A percentile compares a stretch with the other conserved stretches of the same genome.
Conservation (phyloP, 352 stramenopile species). For the Pythium brachiatum region DNA sequence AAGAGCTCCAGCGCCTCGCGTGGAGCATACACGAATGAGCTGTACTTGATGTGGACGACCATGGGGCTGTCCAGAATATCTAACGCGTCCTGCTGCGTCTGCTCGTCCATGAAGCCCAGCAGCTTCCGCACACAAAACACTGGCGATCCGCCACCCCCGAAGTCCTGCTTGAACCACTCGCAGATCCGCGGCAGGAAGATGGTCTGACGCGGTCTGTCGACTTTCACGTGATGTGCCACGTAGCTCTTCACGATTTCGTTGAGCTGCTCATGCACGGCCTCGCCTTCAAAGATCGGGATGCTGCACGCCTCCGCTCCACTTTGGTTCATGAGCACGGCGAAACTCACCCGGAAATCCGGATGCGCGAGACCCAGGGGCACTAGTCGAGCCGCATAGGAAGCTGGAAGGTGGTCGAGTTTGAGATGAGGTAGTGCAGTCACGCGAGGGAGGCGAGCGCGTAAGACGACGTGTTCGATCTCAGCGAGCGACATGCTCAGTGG, state of each 20-base stretch:
- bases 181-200: slow-evolving; percentile 64
- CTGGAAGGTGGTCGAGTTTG: slow-evolving; percentile 11
- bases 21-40: slow-evolving; percentile 49
- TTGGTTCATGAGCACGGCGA: slow-evolving; percentile 70
- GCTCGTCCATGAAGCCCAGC: slow-evolving; percentile 58
- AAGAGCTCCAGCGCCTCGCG: slow-evolving; percentile 21
- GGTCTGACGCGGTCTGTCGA: slow-evolving; percentile 25
- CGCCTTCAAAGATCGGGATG: slow-evolving; percentile 30
- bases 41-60: slow-evolving; percentile 54
- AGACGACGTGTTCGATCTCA: slow-evolving; percentile 74
- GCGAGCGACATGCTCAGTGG: slow-evolving; percentile 53
- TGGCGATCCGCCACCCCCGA: slow-evolving; percentile 36
- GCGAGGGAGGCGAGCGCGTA: slow-evolving; percentile 52
- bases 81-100: slow-evolving; percentile 44
- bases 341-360: slow-evolving; percentile 75
- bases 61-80: slow-evolving; percentile 40
- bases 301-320: background rate
- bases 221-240: slow-evolving; percentile 32
- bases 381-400: slow-evolving; percentile 11
- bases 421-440: slow-evolving; percentile 46
- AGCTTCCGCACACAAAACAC: slow-evolving; percentile 72
- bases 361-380: slow-evolving; percentile 43
- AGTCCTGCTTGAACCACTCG: slow-evolving; percentile 77
- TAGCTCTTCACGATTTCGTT: slow-evolving; percentile 46
- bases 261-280: slow-evolving; percentile 66